phyloP scores from a whole-genome alignment of 2,329 filamentous ascomycete species.

The Clonostachys sp. region DNA sequence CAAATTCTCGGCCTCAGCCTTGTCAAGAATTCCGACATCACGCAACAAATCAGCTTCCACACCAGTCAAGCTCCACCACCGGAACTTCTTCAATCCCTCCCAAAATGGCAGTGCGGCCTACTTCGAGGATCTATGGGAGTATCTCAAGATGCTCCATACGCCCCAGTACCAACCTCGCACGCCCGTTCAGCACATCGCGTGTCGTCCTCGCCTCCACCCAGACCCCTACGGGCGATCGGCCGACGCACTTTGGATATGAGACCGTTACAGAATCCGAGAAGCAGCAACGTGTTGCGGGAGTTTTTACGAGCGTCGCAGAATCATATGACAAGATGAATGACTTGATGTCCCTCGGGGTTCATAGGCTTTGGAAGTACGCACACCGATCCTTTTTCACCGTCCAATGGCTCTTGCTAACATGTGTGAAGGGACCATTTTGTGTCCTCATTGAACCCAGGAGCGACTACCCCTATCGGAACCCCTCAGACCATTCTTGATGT shows the following conservation, averaged over 20 bases:
- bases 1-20: no score
- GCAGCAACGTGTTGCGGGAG: slow-evolving; percentile 65
- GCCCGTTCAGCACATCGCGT: slow-evolving; percentile 1
- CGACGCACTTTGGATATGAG: slow-evolving; percentile 89
- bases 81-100: no score
- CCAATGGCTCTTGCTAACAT: not conserved
- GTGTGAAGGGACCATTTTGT: slow-evolving; percentile 79
- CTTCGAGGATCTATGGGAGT: slow-evolving; percentile 17
- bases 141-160: slow-evolving; percentile 9
- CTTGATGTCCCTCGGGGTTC: slow-evolving; percentile 95
- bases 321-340: slow-evolving; percentile 99
- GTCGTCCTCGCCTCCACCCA: not conserved
- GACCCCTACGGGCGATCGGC: slow-evolving; percentile 30
- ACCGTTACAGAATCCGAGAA: slow-evolving; percentile 80
- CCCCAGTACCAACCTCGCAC: not conserved
- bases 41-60: no score
- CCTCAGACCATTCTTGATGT: slow-evolving; percentile 84
- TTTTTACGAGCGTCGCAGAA: slow-evolving; percentile 92
- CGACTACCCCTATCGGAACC: slow-evolving; percentile 32
- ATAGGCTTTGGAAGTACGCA: slow-evolving; percentile 82
- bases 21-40: no score
- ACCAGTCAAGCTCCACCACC: no score
- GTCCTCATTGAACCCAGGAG: slow-evolving; percentile 80
- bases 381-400: not conserved
- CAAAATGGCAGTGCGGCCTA: slow-evolving; percentile 15